Base-by-base conservation (phyloP, 1,139 yeast genomes). In the Debaryomyces nepalensis region DNA sequence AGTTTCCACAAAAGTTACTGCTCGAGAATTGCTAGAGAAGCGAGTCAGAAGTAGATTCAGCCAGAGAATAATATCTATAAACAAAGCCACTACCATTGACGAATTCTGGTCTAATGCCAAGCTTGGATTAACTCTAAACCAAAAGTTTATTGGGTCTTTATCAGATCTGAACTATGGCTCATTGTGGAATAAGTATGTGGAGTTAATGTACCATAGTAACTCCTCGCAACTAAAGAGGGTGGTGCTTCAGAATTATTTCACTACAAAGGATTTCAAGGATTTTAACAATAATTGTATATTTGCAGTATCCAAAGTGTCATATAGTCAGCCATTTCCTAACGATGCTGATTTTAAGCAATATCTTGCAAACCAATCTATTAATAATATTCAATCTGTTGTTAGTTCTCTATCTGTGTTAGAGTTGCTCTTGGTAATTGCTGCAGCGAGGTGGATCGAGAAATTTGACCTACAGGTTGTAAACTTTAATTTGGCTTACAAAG, bases 31-130 rank as follows among this genome's bases (percentile, higher is more conserved):
- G 50, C 70, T 93, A 42, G 99, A 95, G 58, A 93, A 91, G 57
- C 76, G 99, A 52, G 98, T 95, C 0, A 78, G 90, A 52, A 85
- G 95, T 44, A 71, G 99, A 47, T 93, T 91, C 61, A 84, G 95
- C 24, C 97, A 91, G 58, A 68, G 96, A 40, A 67, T 87, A 2
- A 74, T 88, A 24, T 73, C 79, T 26, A 69, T 89, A 33, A 76
- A 77, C 32, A 82, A 82, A 41, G 71, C 84, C 0, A 51, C 53
- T 2, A 60, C 63, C 4, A 48, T 79, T 2, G 76, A 73, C 1
- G 73, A 69, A 4, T 84, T 80, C 50, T 70, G 66, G 66, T 35
- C 46, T 1, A 58, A 64, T 39, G 70, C 70, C 14, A 55, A 58
- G 32, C 43, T 59, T 11, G 59, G 60, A 5, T 54, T 73, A 20